Conservation (phyloP, 768 basidiomycete species). For the Auricularia cornea region DNA sequence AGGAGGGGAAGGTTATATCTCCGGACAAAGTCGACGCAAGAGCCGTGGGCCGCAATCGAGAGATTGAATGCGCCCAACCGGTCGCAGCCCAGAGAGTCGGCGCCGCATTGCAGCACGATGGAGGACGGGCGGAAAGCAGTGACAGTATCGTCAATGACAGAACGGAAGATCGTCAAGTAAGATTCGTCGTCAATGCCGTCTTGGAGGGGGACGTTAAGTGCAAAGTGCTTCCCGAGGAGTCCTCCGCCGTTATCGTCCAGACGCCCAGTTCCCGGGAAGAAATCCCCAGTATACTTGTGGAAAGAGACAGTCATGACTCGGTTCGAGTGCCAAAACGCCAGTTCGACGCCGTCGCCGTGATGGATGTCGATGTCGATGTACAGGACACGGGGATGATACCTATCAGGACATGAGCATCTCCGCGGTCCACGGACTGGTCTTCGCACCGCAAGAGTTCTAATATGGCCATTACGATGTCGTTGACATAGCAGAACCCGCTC, state of each 20-base stretch:
- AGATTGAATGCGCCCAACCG: constrained; percentile 95
- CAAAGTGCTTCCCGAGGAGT: constrained; percentile 89
- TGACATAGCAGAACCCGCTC: constrained; percentile 97
- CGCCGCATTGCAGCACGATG: constrained; percentile 95
- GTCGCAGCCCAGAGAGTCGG: constrained; percentile 92
- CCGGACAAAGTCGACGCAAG: constrained; percentile 95
- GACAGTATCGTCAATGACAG: constrained; percentile 91
- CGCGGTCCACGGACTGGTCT: not conserved
- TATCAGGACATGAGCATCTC: constrained; percentile 24
- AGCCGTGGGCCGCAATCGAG: constrained; percentile 94
- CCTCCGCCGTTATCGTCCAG: constrained; percentile 81
- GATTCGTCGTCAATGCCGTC: constrained; percentile 98
- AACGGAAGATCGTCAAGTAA: constrained; percentile 92
- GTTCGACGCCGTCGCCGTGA: constrained; percentile 96
- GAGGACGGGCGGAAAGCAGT: constrained; percentile 77
- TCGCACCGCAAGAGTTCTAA: constrained; percentile 77
- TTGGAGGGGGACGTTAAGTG: constrained; percentile 86
- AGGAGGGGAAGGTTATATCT: constrained; percentile 86
- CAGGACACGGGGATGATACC: constrained; percentile 86
- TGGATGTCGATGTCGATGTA: constrained; percentile 99
- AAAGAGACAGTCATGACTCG: constrained; percentile 99
- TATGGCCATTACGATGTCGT: constrained; percentile 93
- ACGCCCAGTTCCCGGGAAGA: constrained; percentile 97
- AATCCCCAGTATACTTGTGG: constrained; percentile 97
- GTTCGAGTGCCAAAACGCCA: constrained; percentile 95